phyloP scores from a whole-genome alignment of 116 monocot species.

The Phalaenopsis hybrid region DNA sequence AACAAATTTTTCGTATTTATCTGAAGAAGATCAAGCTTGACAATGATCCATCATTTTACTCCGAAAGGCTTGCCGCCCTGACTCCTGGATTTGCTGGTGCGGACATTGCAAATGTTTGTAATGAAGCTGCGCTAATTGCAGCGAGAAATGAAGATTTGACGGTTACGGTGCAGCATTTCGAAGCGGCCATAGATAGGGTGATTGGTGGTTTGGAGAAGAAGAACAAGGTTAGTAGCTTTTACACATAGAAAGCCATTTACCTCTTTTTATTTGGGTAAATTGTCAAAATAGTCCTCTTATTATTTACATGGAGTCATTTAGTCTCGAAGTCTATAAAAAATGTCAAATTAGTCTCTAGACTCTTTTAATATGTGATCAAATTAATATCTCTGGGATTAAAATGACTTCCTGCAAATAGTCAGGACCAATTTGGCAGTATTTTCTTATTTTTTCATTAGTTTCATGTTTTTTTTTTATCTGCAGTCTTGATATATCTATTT shows the following conservation, averaged over 20 bases:
- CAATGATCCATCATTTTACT: conserved; percentile 83
- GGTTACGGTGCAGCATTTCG: conserved; percentile 90
- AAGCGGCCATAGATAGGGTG: conserved; percentile 88
- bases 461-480: not conserved
- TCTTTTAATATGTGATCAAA: no score
- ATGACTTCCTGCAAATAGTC: no score
- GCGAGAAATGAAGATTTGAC: conserved; percentile 60
- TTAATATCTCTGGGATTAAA: no score
- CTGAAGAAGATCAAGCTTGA: conserved; percentile 87
- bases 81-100: conserved; percentile 99
- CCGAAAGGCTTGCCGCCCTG: conserved; percentile 89
- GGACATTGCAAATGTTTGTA: conserved; percentile 98
- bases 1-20: conserved; percentile 92
- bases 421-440: no score
- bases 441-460: no score
- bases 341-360: no score
- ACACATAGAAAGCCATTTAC: not conserved
- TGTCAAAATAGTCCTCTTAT: no score
- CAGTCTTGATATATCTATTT: not conserved
- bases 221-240: conserved; percentile 58
- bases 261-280: not conserved
- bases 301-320: no score
- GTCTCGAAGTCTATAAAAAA: no score
- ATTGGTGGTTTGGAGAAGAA: conserved; percentile 99
- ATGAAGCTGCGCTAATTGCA: conserved; percentile 93